A percentile compares a stretch with the other conserved stretches of the same genome.
Conservation (phyloP, 768 basidiomycete genomes). For the Suillus paluster region DNA sequence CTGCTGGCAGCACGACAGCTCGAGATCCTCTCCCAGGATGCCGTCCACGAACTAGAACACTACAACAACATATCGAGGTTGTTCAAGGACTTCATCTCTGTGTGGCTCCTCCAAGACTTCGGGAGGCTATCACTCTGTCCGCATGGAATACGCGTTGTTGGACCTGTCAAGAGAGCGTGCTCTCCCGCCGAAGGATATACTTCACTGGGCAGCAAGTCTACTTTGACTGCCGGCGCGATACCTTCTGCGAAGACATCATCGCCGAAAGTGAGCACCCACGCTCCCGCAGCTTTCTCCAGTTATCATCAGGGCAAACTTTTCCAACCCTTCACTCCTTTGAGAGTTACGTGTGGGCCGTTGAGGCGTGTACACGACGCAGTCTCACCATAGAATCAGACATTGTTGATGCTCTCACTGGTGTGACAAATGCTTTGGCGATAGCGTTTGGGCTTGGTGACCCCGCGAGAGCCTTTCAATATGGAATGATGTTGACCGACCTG, state of each 20-base stretch:
- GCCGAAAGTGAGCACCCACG: slow-evolving; percentile 16
- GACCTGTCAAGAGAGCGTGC: slow-evolving; percentile 25
- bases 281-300: not conserved
- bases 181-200: slow-evolving; percentile 25
- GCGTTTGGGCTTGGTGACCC: too few species aligned
- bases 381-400: too few species aligned
- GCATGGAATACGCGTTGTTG: slow-evolving; percentile 25
- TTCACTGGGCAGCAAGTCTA: slow-evolving; percentile 28
- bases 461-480: too few species aligned
- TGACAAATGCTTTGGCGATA: too few species aligned
- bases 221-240: slow-evolving; percentile 21
- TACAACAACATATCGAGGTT: slow-evolving; percentile 19
- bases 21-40: slow-evolving; percentile 18
- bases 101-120: slow-evolving; percentile 16
- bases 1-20: slow-evolving; percentile 20
- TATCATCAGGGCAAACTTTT: not conserved
- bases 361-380: too few species aligned
- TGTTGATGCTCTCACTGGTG: too few species aligned
- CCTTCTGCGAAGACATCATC: slow-evolving; percentile 26
- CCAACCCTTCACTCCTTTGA: not conserved
- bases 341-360: not conserved
- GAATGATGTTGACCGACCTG: too few species aligned
- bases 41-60: slow-evolving; percentile 13
- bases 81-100: slow-evolving; percentile 26
- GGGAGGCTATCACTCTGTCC: slow-evolving; percentile 8